Evolutionary conservation across 768 basidiomycete genomes (phyloP).

Genomic region (Termitomyces titanicus): DNA sequence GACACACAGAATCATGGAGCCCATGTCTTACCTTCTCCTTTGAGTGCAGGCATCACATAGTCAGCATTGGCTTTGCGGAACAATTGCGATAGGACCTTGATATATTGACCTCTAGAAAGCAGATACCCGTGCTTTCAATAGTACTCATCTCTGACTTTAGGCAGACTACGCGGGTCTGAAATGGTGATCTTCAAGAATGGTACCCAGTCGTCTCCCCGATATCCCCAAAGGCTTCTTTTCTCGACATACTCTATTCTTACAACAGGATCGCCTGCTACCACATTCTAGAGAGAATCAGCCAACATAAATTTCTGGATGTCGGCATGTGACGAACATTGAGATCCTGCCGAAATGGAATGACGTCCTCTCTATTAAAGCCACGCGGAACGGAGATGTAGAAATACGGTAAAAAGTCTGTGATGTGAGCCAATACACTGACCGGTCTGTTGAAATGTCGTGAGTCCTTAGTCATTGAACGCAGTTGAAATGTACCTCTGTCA

Average conservation of each 20-base stretch:
- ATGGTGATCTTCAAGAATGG: conserved; percentile 86
- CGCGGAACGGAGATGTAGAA: conserved; percentile 89
- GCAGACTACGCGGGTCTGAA: conserved; percentile 67
- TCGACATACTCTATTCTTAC: conserved; percentile 53
- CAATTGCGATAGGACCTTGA: conserved; percentile 96
- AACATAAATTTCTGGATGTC: not conserved
- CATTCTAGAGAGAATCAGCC: conserved; percentile 22
- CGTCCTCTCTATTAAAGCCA: conserved; percentile 71
- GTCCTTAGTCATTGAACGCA: not conserved
- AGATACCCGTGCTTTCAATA: conserved; percentile 43
- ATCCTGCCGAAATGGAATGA: conserved; percentile 57
- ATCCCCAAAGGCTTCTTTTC: conserved; percentile 83
- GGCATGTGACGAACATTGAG: conserved; percentile 61
- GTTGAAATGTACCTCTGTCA: conserved; percentile 63
- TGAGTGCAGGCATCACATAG: conserved; percentile 83
- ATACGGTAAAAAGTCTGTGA: conserved; percentile 86
- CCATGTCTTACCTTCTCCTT: conserved; percentile 72
- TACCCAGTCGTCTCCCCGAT: conserved; percentile 72
- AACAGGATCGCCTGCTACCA: conserved; percentile 35
- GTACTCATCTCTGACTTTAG: conserved; percentile 89
- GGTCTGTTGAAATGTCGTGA: conserved; percentile 35
- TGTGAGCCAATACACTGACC: conserved; percentile 86
- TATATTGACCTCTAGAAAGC: conserved; percentile 91
- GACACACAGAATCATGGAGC: no score
- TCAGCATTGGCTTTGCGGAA: conserved; percentile 91